Evolutionary conservation across 768 basidiomycete species (phyloP).

Genomic region (Mycena indigotica): DNA sequence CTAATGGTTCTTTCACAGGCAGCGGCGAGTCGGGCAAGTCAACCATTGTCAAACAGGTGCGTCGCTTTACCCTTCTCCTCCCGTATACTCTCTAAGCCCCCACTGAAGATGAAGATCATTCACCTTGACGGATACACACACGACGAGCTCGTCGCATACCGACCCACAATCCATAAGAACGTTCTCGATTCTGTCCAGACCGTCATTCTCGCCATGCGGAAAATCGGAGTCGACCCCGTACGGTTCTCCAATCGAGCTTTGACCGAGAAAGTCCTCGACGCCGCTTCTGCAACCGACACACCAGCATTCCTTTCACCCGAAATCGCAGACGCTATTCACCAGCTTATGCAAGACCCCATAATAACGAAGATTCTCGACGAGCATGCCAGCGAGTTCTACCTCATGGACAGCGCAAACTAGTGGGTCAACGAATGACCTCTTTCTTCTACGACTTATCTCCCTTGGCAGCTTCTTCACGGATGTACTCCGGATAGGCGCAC

Average conservation of each 20-base stretch:
- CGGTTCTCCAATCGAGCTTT: slow-evolving; percentile 13
- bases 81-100: neutral
- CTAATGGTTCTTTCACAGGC: slow-evolving; percentile 1
- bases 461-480: slow-evolving; percentile 63
- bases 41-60: slow-evolving; percentile 61
- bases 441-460: neutral
- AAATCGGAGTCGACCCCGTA: slow-evolving; percentile 37
- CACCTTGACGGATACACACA: slow-evolving; percentile 62
- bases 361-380: slow-evolving; percentile 29
- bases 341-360: slow-evolving; percentile 56
- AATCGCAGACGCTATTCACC: slow-evolving; percentile 51
- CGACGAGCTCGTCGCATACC: slow-evolving; percentile 63
- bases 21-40: slow-evolving; percentile 70
- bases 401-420: slow-evolving; percentile 82
- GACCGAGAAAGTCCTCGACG: slow-evolving; percentile 20
- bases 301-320: slow-evolving; percentile 33
- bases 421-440: slow-evolving; percentile 42
- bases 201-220: slow-evolving; percentile 66
- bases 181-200: slow-evolving; percentile 73
- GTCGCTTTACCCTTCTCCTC: neutral
- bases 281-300: slow-evolving; percentile 43
- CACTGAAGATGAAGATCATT: slow-evolving; percentile 65
- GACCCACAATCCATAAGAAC: slow-evolving; percentile 64
- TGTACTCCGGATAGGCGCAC: slow-evolving; percentile 61
- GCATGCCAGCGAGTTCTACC: slow-evolving; percentile 64